Percentiles rank a stretch among this genome's conserved stretches.
Conservation (phyloP, 371 early-diverging fungal species). For the Gilbertella persicaria region DNA sequence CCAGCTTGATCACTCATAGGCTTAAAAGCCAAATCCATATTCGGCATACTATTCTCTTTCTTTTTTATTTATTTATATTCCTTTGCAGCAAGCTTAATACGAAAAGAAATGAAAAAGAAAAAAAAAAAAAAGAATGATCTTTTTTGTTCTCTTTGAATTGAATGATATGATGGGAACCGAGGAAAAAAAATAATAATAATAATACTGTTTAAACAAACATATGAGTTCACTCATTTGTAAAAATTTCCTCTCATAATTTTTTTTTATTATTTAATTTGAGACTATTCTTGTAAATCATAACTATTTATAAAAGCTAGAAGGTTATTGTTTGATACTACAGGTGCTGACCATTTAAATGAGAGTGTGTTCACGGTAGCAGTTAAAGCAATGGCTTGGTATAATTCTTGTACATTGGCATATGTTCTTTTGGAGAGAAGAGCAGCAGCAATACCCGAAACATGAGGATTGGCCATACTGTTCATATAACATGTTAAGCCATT, state of each 20-base stretch:
- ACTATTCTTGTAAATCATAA: no score
- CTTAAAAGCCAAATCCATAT: constrained; percentile 21
- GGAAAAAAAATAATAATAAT: no score
- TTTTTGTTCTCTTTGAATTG: no score
- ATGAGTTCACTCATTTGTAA: no score
- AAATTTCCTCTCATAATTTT: no score
- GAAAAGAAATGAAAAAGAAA: no score
- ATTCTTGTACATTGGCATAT: constrained; percentile 16
- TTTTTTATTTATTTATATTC: background rate
- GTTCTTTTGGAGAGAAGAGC: constrained; percentile 22
- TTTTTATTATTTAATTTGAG: no score
- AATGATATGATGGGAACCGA: no score
- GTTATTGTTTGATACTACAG: constrained; percentile 3
- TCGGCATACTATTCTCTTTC: constrained; percentile 14
- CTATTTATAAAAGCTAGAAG: constrained; percentile 7
- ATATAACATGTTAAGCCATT: background rate
- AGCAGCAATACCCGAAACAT: constrained; percentile 79
- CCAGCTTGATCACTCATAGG: constrained; percentile 22
- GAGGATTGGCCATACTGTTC: constrained; percentile 80
- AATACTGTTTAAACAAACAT: no score
- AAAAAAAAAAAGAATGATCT: no score
- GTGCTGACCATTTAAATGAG: constrained; percentile 2
- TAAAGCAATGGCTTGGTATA: constrained; percentile 16
- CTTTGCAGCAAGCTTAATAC: background rate
- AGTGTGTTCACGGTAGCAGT: constrained; percentile 23